Evolutionary conservation across 208 protist genomes (phyloP).

Genomic region (Wallacemonas collosoma): DNA sequence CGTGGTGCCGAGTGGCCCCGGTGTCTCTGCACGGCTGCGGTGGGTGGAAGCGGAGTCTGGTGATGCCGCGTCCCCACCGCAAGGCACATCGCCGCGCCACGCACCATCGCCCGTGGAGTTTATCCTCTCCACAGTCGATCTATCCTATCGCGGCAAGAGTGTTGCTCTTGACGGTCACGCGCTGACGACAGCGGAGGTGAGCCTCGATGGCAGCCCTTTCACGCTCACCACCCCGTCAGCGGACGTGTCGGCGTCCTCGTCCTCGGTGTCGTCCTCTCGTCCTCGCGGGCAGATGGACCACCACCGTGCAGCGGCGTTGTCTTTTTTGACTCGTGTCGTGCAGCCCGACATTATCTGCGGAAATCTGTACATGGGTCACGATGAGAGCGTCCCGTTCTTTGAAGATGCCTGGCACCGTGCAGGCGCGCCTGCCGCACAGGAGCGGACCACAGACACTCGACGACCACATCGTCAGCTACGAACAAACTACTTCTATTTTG

Average conservation of each 20-base stretch:
- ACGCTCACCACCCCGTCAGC: constrained; percentile 32
- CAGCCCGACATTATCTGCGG: constrained; percentile 70
- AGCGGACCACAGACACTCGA: constrained; percentile 79
- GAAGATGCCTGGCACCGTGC: constrained; percentile 71
- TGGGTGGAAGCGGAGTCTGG: neutral
- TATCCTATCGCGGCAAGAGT: constrained; percentile 85
- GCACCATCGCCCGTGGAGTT: constrained; percentile 18
- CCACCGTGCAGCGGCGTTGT: constrained; percentile 62
- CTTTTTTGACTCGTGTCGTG: constrained; percentile 52
- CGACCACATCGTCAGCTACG: constrained; percentile 35
- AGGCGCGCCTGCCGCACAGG: constrained; percentile 60
- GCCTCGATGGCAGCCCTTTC: constrained; percentile 70
- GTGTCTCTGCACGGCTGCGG: constrained; percentile 59
- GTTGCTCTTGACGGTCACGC: constrained; percentile 38
- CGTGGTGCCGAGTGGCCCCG: constrained; percentile 41
- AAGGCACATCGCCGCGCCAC: neutral
- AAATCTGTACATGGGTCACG: constrained; percentile 56
- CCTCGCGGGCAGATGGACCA: constrained; percentile 40
- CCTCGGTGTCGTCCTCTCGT: constrained; percentile 1
- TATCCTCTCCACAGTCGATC: constrained; percentile 63
- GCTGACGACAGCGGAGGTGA: constrained; percentile 50
- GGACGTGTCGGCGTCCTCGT: constrained; percentile 1
- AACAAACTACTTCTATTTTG: constrained; percentile 85
- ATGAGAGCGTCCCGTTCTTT: constrained; percentile 51
- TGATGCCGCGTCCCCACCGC: neutral